Evolutionary conservation across 164 flowering plant species (phyloP).

Genomic region (Stephania cephalantha): DNA sequence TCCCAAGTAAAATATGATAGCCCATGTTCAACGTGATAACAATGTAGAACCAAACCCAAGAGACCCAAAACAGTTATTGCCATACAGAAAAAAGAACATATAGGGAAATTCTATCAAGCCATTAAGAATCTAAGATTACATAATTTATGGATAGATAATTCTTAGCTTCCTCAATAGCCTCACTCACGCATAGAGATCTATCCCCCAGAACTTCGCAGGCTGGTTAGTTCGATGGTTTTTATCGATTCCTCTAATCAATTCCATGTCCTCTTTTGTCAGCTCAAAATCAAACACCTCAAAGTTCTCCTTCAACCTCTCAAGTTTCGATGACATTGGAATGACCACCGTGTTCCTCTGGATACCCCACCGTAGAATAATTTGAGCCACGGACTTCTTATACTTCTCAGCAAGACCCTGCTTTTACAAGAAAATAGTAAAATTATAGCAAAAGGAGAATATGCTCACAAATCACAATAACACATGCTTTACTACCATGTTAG

Average conservation of each 20-base stretch:
- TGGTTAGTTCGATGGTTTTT: conserved; percentile 60
- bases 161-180: not conserved
- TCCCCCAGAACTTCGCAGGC: conserved; percentile 87
- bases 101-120: not conserved
- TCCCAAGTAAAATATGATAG: no score
- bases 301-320: conserved; percentile 69
- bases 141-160: no score
- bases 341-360: conserved; percentile 74
- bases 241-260: conserved; percentile 50
- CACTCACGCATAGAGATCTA: conserved; percentile 54
- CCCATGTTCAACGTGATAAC: no score
- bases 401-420: conserved; percentile 65
- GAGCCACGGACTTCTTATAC: conserved; percentile 66
- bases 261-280: conserved; percentile 73
- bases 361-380: conserved; percentile 83
- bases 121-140: not conserved
- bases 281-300: conserved; percentile 72
- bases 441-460: not conserved
- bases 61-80: not conserved
- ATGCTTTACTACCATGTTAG: not conserved
- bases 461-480: not conserved
- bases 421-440: not conserved
- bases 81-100: not conserved
- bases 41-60: no score
- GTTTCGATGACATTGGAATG: conserved; percentile 79